Evolutionary conservation across 2,329 filamentous ascomycete species (phyloP).

Genomic region (Beauveria asiatica): DNA sequence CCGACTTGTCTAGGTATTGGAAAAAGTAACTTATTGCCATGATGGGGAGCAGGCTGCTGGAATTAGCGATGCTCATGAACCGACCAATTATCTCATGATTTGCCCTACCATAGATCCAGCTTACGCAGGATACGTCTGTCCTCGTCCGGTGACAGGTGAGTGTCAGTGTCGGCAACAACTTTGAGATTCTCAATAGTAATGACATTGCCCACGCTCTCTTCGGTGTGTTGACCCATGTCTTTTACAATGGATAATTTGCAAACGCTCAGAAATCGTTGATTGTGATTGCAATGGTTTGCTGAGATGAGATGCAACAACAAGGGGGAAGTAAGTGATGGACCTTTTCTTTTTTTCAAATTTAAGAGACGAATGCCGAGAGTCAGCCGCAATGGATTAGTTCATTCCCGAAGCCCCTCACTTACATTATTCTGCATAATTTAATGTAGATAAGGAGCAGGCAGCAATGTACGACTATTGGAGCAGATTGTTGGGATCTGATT

Average conservation of each 20-base stretch:
- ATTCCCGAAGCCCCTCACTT: not conserved
- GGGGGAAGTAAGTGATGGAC: not conserved
- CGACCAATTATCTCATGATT: not conserved
- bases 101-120: constrained; percentile 49
- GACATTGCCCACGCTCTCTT: not conserved
- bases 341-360: not conserved
- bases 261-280: no score
- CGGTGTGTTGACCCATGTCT: not conserved
- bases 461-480: no score
- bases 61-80: not conserved
- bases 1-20: constrained; percentile 53
- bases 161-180: not conserved
- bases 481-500: not conserved
- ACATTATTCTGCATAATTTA: not conserved
- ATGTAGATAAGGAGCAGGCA: no score
- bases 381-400: not conserved
- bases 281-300: not conserved
- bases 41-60: constrained; percentile 37
- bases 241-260: not conserved
- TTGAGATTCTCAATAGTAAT: not conserved
- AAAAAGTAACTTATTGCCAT: constrained; percentile 46
- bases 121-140: constrained; percentile 44
- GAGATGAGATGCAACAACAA: not conserved
- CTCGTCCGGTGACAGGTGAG: constrained; percentile 15
- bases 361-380: not conserved